Percentiles rank a stretch among this genome's conserved stretches.
Evolutionary conservation across 2,329 filamentous ascomycete genomes (phyloP).

Genomic region (Scedosporium dehoogii): DNA sequence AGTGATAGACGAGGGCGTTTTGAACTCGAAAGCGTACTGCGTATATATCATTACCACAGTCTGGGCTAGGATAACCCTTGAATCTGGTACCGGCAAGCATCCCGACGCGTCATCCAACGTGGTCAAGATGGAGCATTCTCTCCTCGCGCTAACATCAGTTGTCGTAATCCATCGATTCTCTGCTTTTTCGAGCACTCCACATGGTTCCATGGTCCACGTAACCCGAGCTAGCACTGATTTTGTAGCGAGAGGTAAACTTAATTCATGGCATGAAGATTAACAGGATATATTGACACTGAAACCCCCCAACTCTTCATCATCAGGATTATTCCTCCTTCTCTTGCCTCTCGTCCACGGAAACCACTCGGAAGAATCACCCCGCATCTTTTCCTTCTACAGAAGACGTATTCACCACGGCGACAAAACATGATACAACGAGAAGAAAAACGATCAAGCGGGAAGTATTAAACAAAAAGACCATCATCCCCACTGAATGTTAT

Average conservation of each 20-base stretch:
- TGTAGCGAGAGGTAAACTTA: no score
- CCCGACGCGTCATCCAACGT: no score
- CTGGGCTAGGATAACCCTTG: no score
- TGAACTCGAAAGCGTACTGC: no score
- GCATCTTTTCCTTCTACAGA: no score
- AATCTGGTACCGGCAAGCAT: no score
- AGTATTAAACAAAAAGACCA: background rate
- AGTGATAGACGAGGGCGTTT: no score
- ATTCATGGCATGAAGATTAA: background rate
- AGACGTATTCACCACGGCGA: no score
- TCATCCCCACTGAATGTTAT: background rate
- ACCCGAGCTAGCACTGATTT: no score
- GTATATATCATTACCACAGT: no score
- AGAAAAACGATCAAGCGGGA: background rate
- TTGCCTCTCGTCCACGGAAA: no score
- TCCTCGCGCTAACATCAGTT: background rate
- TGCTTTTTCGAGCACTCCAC: background rate
- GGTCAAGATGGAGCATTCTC: background rate
- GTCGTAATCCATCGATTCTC: background rate
- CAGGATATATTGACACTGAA: background rate
- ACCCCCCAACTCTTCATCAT: background rate
- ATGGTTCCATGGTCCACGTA: background rate
- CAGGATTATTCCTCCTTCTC: background rate
- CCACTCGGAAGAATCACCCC: no score
- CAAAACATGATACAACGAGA: background rate